Conservation (phyloP, 2,329 filamentous ascomycete species). For the Oidium heveae region DNA sequence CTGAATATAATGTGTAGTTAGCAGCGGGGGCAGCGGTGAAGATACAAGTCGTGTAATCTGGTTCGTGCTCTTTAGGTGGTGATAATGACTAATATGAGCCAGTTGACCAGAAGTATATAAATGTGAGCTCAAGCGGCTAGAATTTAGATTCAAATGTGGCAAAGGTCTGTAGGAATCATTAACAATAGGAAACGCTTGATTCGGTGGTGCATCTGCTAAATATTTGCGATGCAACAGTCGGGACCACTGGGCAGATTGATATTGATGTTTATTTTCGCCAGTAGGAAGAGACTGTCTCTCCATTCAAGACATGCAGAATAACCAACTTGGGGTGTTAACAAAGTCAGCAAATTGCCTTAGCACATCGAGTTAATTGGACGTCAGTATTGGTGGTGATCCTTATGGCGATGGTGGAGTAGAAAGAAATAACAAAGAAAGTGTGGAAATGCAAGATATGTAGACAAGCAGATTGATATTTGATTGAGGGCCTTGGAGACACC, state of each 20-base stretch:
- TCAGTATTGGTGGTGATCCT: too few species aligned
- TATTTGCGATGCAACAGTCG: constrained; percentile 14
- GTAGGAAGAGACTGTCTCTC: constrained; percentile 12
- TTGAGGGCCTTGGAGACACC: not conserved
- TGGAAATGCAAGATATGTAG: too few species aligned
- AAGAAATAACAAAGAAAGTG: too few species aligned
- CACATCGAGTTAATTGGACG: too few species aligned
- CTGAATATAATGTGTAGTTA: constrained; percentile 30
- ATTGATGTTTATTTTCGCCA: constrained; percentile 15
- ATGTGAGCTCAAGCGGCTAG: constrained; percentile 31
- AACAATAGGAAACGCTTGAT: constrained; percentile 5
- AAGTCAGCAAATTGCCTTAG: too few species aligned
- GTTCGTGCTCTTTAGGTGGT: constrained; percentile 33
- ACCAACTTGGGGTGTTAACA: too few species aligned
- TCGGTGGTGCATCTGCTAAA: constrained; percentile 8
- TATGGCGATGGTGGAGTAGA: too few species aligned
- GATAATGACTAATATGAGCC: constrained; percentile 38
- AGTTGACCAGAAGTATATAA: constrained; percentile 26
- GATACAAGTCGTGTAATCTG: constrained; percentile 26
- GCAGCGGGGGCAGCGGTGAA: constrained; percentile 26
- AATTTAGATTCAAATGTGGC: constrained; percentile 26
- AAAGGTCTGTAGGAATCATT: constrained; percentile 13
- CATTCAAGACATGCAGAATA: constrained; percentile 11
- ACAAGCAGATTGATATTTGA: not conserved
- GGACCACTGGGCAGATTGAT: constrained; percentile 15